Base-by-base conservation (phyloP, 305 asterid genomes). In the Solanum hybrid region DNA sequence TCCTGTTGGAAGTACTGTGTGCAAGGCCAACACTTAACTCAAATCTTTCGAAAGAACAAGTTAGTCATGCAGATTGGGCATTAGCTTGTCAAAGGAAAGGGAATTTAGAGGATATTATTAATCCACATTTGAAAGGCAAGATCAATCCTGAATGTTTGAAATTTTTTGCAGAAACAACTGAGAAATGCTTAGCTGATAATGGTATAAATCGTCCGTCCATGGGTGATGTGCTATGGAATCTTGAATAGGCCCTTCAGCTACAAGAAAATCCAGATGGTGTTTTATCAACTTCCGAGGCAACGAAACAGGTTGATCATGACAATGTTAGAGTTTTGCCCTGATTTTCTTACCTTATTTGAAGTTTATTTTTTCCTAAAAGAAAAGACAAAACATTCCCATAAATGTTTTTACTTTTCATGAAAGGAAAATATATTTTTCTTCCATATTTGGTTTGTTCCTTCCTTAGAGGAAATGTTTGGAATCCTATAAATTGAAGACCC, bases 151-250 rank as follows among this genome's bases (percentile, higher is more conserved):
- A 94, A 71, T 90, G 95, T 87, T 89, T 94, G 91, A 94, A 92
- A 89, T 92, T 91, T 29, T 91, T 94, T 89, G 88, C 90, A 29
- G 95, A 92, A 2, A 93, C 95, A 0, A 93, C 95, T 0, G 95
- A 92, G 91, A 95, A 94, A 90, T 95, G 98, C 89, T 88, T 95
- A 92, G 90, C 94, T 0, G 96, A 95, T 90, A 94, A 94, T 10
- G 96, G 98, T 2, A 69, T 75, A 0, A 95, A 94, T 2, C 90
- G 98, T 5, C 98, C 96, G 0, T 89, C 94, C 6, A 95, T 95
- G 96, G 98, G 96, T 1, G 98, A 95, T 26, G 96, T 94, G 72
- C 86, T 94, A 7, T 95, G 98, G 96, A 94, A 93, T 90, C 87
- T 94, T 8, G 98, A 95, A 81, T 92, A 90, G 0, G 95, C 93